Base-by-base conservation (phyloP, 2,329 filamentous ascomycete species). In the Aureobasidium pullulans region DNA sequence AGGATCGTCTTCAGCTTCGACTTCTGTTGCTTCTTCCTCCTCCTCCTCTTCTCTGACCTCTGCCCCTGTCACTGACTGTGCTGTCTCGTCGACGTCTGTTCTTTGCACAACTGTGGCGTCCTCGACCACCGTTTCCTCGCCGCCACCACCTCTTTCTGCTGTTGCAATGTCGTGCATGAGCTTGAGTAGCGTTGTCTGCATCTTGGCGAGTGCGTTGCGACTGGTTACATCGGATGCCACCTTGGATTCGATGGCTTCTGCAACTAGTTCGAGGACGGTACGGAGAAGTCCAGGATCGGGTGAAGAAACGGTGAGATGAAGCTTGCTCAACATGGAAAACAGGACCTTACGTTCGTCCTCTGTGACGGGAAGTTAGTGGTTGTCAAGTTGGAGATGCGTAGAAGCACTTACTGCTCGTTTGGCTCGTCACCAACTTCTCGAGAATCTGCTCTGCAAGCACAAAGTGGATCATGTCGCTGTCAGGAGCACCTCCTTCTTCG, bases 301-400 rank as follows among this genome's bases (percentile, higher is more conserved):
- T n/a, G 64, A 67, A 6, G 65, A 66, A 0, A 61, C 66, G n/a
- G 86, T 78, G 49, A 97, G 81, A 69, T 92, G 85, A 1, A 96
- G 78, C 73, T 96, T 97, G 64, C 85, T 85, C 1, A 97, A 81
- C 49, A 96, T 82, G 0, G 85, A 82, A 31, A 89, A 84, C 9
- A 94, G 76, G 1, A 87, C 81, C 71, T 95, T 96, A 75, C 89
- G 90, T 73, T 96, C 92, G 64, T 96, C 91, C 70, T 89, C 87
- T 87, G 68, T 70, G 58, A 62, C 36, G 6, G 1, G 19, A 11
- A 61, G 69, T 75, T 71, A 76, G 52, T 50, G 52, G 4, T 15
- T 31, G 23, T 10, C n/a, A 32, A 4, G 46, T 23, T 8, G 29
- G 28, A 16, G 10, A 36, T 13, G 4, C 10, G n/a, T 10, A 23